phyloP scores from a whole-genome alignment of 2,329 filamentous ascomycete genomes.

The Penicillium aurantiogriseum region DNA sequence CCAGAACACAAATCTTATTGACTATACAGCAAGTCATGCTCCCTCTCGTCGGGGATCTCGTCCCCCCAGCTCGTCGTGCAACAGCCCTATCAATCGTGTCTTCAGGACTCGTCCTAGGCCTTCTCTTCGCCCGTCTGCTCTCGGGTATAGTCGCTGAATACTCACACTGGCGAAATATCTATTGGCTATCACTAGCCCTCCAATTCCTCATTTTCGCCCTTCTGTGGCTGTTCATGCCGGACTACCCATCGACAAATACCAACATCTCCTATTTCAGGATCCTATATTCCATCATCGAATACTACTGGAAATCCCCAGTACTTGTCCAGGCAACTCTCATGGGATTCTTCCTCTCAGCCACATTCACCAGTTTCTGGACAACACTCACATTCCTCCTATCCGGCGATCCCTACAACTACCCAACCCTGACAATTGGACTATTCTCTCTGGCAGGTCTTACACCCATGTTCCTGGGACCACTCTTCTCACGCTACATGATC shows the following conservation, averaged over 20 bases:
- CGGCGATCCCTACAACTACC: slow-evolving; percentile 66
- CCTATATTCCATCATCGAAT: slow-evolving; percentile 62
- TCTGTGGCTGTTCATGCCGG: slow-evolving; percentile 73
- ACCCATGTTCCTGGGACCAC: slow-evolving; percentile 64
- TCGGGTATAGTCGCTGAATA: slow-evolving; percentile 73
- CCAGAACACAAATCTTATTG: neutral
- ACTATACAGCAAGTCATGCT: slow-evolving; percentile 63
- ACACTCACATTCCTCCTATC: slow-evolving; percentile 78
- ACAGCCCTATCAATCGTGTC: slow-evolving; percentile 71
- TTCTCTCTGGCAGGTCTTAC: slow-evolving; percentile 76
- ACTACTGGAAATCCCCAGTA: slow-evolving; percentile 65
- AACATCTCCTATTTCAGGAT: slow-evolving; percentile 64
- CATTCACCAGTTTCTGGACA: slow-evolving; percentile 69
- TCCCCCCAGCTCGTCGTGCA: slow-evolving; percentile 65
- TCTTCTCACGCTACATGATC: slow-evolving; percentile 69
- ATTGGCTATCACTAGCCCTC: slow-evolving; percentile 71
- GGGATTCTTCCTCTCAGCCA: slow-evolving; percentile 59
- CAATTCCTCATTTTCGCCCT: slow-evolving; percentile 66
- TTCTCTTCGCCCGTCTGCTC: slow-evolving; percentile 72
- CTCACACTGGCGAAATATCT: slow-evolving; percentile 72
- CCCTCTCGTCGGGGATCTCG: slow-evolving; percentile 75
- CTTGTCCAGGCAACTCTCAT: slow-evolving; percentile 69
- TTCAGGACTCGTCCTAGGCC: slow-evolving; percentile 71
- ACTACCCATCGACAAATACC: slow-evolving; percentile 74
- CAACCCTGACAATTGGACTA: slow-evolving; percentile 67